Conservation (phyloP, 108 stramenopile genomes). For the Asterionellopsis glacialis region DNA sequence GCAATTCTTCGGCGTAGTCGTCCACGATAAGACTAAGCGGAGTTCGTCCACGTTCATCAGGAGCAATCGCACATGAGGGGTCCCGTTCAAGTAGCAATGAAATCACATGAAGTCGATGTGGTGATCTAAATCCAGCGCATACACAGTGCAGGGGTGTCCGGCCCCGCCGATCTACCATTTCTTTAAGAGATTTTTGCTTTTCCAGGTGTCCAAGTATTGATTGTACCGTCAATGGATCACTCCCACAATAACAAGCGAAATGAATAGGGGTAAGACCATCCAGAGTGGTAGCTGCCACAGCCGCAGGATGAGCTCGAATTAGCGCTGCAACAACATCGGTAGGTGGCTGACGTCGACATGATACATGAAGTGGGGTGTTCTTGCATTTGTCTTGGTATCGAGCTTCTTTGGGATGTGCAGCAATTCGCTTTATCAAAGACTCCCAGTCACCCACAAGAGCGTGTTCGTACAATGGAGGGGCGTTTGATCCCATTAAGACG, state of each 20-base stretch:
- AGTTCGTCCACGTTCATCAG: constrained; percentile 42
- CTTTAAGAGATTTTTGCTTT: constrained; percentile 18
- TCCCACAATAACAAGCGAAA: constrained; percentile 44
- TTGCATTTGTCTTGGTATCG: constrained; percentile 32
- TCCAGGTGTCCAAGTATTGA: constrained; percentile 13
- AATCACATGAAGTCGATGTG: constrained; percentile 35
- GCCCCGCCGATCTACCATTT: constrained; percentile 37
- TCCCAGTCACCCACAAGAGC: constrained; percentile 44
- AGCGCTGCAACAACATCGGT: constrained; percentile 28
- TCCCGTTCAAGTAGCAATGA: constrained; percentile 28
- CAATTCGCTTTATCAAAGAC: constrained; percentile 15
- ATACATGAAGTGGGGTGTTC: constrained; percentile 50
- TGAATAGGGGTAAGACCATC: constrained; percentile 53
- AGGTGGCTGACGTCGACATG: constrained; percentile 53
- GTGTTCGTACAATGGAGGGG: constrained; percentile 40
- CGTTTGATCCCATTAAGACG: constrained; percentile 31
- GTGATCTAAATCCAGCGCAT: constrained; percentile 42
- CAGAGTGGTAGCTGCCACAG: constrained; percentile 21
- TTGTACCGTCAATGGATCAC: constrained; percentile 28
- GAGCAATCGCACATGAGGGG: constrained; percentile 26
- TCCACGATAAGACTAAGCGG: constrained; percentile 37
- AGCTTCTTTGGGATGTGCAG: constrained; percentile 12
- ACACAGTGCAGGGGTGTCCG: constrained; percentile 51
- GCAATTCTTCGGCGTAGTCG: constrained; percentile 50
- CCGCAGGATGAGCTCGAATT: constrained; percentile 27